Evolutionary conservation across 2,329 filamentous ascomycete genomes (phyloP), one percentile per base, ranked within the genome.

Genomic region (Fusarium sp.): DNA sequence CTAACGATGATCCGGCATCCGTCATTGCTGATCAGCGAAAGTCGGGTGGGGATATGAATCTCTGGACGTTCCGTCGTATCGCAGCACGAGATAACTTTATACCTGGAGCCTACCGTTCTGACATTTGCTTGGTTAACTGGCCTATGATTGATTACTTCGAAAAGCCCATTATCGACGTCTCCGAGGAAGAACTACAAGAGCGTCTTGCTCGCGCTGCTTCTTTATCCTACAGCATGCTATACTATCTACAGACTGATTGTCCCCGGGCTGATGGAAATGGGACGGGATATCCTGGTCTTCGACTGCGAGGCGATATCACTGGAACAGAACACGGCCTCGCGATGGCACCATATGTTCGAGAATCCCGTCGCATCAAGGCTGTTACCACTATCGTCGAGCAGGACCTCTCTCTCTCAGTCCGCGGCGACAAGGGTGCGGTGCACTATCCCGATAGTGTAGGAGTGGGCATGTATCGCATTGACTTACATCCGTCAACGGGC

Each of bases 101-200:
- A 0, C 45, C 61, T 0, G 74, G 74, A 1, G 67, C 70, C 1
- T 76, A 76, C 19, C 42, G 45, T 3, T 76, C 74, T 0, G 74
- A 76, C 39, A 61, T 76, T 1, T 75, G 73, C 15, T 64, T 76
- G 40, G 74, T 76, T 11, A 76, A 76, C 46, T 76, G 74, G 74
- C 74, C 74, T 0, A 76, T 76, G 74, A 76, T 76, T 7, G 74
- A 76, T 17, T 76, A 75, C 56, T 76, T 76, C 2, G 74, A 76
- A 52, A 72, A 72, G 11, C 71, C 73, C 39, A 75, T 76, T 34
- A 73, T 76, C 22, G 73, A 76, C 15, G 67, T 73, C 0, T 31
- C 62, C 0, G 72, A 76, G 4, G 22, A 59, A 7, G 65, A 75
- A 24, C 31, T 74, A 0, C 67, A 70, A 13, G 43, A 54, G 1